Percentiles rank a stretch among this genome's conserved stretches.
Conservation (phyloP, 164 flowering plant genomes). For the Taxillus chinensis region DNA sequence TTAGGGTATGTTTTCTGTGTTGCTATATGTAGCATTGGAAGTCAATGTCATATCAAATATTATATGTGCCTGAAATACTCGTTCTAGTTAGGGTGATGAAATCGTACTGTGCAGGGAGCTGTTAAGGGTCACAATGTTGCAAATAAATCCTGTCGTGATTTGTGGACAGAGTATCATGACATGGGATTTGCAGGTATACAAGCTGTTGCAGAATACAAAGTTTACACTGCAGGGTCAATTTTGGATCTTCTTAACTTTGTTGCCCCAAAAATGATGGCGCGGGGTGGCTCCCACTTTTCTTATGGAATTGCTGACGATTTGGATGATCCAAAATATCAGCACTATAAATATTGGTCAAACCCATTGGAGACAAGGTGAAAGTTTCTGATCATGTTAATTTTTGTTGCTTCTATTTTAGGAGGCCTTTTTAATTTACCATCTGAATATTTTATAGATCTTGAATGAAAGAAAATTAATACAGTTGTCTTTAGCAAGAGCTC, state of each 20-base stretch:
- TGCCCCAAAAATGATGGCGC: slow-evolving; percentile 87
- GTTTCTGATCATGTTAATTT: not conserved
- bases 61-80: not conserved
- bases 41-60: not conserved
- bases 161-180: slow-evolving; percentile 85
- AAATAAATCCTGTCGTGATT: slow-evolving; percentile 51
- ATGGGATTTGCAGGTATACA: slow-evolving; percentile 63
- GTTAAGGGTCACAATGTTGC: slow-evolving; percentile 43
- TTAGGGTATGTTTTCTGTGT: slow-evolving; percentile 36
- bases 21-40: not conserved
- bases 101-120: slow-evolving; percentile 31
- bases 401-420: not conserved
- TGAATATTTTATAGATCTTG: not conserved
- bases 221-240: slow-evolving; percentile 56
- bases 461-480: not conserved
- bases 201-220: slow-evolving; percentile 72
- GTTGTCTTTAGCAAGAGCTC: too few relatives aligned
- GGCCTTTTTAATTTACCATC: not conserved
- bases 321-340: slow-evolving; percentile 67
- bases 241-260: slow-evolving; percentile 62
- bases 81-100: not conserved
- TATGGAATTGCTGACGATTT: slow-evolving; percentile 79
- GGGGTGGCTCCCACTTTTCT: slow-evolving; percentile 74
- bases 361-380: slow-evolving; percentile 84
- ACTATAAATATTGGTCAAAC: slow-evolving; percentile 86